Evolutionary conservation across 257 asterid species (phyloP).

Genomic region (Petrea volubilis): DNA sequence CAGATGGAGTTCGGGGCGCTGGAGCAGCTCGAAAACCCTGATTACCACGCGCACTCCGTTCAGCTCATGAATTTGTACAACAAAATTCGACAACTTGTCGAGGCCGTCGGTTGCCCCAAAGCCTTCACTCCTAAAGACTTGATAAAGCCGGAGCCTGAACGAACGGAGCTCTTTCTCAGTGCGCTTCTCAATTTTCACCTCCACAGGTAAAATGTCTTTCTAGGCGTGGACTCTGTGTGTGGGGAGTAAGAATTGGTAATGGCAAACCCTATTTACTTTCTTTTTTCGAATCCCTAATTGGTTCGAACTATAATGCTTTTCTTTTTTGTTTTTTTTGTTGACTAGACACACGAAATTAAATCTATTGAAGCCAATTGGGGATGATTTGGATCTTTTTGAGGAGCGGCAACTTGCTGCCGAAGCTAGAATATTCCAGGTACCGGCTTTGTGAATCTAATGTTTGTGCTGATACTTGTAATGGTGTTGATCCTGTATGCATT

Average conservation of each 20-base stretch:
- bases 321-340: not conserved
- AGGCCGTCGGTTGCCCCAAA: slow-evolving; percentile 56
- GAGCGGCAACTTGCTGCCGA: slow-evolving; percentile 50
- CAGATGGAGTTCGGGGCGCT: slow-evolving; percentile 81
- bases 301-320: not conserved
- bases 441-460: slow-evolving; percentile 8
- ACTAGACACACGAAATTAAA: slow-evolving; percentile 54
- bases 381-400: slow-evolving; percentile 54
- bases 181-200: slow-evolving; percentile 76
- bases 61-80: slow-evolving; percentile 52
- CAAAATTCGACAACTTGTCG: slow-evolving; percentile 46
- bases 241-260: not conserved
- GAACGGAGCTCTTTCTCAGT: slow-evolving; percentile 69
- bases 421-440: slow-evolving; percentile 62
- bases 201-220: slow-evolving; percentile 49
- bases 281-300: not conserved
- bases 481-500: slow-evolving; percentile 4
- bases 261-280: not conserved
- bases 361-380: slow-evolving; percentile 48
- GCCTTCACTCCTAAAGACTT: slow-evolving; percentile 66
- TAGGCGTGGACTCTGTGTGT: not conserved
- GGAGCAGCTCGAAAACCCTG: slow-evolving; percentile 80
- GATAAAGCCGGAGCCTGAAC: slow-evolving; percentile 74
- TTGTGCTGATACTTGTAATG: not conserved
- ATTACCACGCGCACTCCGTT: slow-evolving; percentile 62